Conservation (phyloP, 1,284 basidiomycete genomes). For the Cerioporus squamosus region DNA sequence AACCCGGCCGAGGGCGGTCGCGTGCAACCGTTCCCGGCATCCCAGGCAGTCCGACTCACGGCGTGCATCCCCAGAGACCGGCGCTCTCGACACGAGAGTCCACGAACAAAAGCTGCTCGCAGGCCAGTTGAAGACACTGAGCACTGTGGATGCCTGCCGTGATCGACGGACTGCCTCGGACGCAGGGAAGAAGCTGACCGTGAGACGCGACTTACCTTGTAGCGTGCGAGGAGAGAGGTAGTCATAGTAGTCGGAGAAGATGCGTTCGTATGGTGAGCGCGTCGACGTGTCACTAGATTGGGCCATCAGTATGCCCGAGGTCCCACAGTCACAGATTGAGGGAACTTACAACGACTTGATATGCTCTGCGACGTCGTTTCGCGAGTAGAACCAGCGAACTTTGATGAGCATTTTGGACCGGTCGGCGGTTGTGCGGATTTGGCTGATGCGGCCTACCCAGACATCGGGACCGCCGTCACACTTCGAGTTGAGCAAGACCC, state of each 20-base stretch:
- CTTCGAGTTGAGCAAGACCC: constrained; percentile 16
- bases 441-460: constrained; percentile 16
- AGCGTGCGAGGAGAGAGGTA: constrained; percentile 15
- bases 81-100: too few relatives aligned
- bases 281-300: constrained; percentile 1
- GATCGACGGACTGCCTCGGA: too few relatives aligned
- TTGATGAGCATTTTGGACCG: constrained; percentile 1
- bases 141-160: too few relatives aligned
- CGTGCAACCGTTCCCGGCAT: too few relatives aligned
- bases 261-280: constrained; percentile 22
- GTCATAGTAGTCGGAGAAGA: constrained; percentile 23
- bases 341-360: constrained; percentile 15
- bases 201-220: constrained; percentile 14
- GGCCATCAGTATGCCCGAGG: not conserved
- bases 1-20: too few relatives aligned
- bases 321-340: too few relatives aligned
- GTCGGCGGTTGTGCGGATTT: constrained; percentile 12
- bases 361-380: constrained; percentile 9
- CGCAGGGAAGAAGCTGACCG: too few relatives aligned
- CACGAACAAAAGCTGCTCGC: too few relatives aligned
- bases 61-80: too few relatives aligned
- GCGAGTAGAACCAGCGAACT: constrained; percentile 23
- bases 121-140: too few relatives aligned
- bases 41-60: too few relatives aligned
- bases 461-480: constrained; percentile 12